phyloP scores from a whole-genome alignment of 345 rosid genomes.

The Xanthoceras sorbifolium region DNA sequence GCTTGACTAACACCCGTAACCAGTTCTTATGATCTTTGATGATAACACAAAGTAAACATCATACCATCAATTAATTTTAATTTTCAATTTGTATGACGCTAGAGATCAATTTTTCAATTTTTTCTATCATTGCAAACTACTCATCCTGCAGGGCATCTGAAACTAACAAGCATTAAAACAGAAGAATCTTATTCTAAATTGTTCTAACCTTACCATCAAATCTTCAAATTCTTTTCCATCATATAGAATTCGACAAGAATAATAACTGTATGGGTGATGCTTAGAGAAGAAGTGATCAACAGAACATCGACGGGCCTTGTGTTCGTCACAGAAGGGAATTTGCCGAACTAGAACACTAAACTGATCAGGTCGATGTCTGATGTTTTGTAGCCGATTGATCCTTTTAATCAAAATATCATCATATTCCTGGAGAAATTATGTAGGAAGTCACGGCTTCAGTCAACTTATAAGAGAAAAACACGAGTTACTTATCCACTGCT shows the following conservation, averaged over 20 bases:
- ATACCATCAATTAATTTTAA: too few relatives aligned
- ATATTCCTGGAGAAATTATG: conserved; percentile 67
- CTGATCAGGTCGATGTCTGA: conserved; percentile 70
- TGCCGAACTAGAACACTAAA: conserved; percentile 76
- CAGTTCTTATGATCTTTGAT: too few relatives aligned
- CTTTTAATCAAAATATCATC: conserved; percentile 59
- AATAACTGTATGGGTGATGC: conserved; percentile 60
- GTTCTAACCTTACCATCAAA: conserved; percentile 54
- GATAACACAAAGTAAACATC: too few relatives aligned
- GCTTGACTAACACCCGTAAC: too few relatives aligned
- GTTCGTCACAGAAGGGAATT: conserved; percentile 68
- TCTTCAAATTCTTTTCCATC: conserved; percentile 59
- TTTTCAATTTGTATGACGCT: too few relatives aligned
- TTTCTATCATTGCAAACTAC: neutral
- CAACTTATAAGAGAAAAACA: conserved; percentile 24
- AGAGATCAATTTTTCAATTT: too few relatives aligned
- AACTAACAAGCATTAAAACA: neutral
- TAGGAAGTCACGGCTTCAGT: conserved; percentile 36
- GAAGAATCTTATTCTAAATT: neutral
- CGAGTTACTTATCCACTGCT: conserved; percentile 15
- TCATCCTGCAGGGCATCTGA: neutral
- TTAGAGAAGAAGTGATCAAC: conserved; percentile 85
- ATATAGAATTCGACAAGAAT: conserved; percentile 70
- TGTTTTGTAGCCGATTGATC: conserved; percentile 53
- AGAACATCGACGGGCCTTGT: conserved; percentile 53